phyloP scores from a whole-genome alignment of 495 filamentous ascomycete genomes.

The Aspergillus heteromorphus region DNA sequence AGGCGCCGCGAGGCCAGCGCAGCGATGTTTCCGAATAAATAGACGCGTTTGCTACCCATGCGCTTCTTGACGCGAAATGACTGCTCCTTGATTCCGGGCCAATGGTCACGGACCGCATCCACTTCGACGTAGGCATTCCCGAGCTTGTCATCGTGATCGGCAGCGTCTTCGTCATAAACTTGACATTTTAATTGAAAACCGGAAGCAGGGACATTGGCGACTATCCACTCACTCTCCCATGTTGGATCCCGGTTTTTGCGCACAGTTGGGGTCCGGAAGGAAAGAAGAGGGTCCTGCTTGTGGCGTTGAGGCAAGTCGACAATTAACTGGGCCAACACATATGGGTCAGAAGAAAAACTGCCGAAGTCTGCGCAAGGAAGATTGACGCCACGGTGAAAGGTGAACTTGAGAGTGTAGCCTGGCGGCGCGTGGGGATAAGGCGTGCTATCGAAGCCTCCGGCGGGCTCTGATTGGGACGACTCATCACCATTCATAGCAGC shows the following conservation, averaged over 20 bases:
- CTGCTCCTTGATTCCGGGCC: slow-evolving; percentile 61
- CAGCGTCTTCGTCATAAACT: slow-evolving; percentile 82
- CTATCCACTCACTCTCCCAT: slow-evolving; percentile 84
- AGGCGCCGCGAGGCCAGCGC: slow-evolving; percentile 49
- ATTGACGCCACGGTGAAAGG: slow-evolving; percentile 72
- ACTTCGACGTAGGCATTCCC: slow-evolving; percentile 73
- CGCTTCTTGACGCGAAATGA: slow-evolving; percentile 73
- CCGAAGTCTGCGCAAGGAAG: slow-evolving; percentile 78
- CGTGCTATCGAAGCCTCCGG: slow-evolving; percentile 75
- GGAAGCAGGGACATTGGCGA: slow-evolving; percentile 73
- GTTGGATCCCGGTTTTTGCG: slow-evolving; percentile 62
- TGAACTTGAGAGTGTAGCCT: slow-evolving; percentile 81
- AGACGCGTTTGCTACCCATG: slow-evolving; percentile 78
- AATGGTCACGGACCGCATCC: slow-evolving; percentile 51
- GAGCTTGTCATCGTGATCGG: slow-evolving; percentile 80
- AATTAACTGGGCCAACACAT: slow-evolving; percentile 62
- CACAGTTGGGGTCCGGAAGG: slow-evolving; percentile 72
- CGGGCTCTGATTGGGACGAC: slow-evolving; percentile 39
- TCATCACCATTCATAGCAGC: slow-evolving; percentile 11
- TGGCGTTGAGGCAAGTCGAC: slow-evolving; percentile 62
- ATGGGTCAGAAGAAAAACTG: slow-evolving; percentile 78
- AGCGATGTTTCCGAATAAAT: slow-evolving; percentile 61
- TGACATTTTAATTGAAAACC: slow-evolving; percentile 77
- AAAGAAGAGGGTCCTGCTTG: slow-evolving; percentile 68
- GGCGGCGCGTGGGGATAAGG: slow-evolving; percentile 65